phyloP scores from a whole-genome alignment of 495 filamentous ascomycete genomes.

The Chaetomium fimeti region DNA sequence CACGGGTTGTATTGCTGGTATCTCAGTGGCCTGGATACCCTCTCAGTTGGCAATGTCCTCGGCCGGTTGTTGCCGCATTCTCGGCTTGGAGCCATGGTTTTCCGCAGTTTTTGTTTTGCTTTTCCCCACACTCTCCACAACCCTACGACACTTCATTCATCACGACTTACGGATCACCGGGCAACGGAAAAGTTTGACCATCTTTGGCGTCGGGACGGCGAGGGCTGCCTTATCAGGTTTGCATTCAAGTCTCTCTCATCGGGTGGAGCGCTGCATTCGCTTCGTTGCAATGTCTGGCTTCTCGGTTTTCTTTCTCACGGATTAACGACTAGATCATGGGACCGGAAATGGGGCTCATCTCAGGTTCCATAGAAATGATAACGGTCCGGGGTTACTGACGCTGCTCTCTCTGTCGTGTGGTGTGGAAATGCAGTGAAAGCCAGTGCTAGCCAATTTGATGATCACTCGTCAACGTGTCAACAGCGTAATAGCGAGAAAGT shows the following conservation, averaged over 20 bases:
- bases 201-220: conserved; percentile 36
- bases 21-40: conserved; percentile 40
- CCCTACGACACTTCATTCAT: conserved; percentile 22
- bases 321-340: conserved; percentile 38
- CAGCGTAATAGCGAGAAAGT: neutral
- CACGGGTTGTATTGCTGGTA: conserved; percentile 35
- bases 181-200: conserved; percentile 39
- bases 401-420: neutral
- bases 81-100: conserved; percentile 17
- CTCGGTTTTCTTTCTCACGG: conserved; percentile 19
- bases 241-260: conserved; percentile 13
- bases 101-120: conserved; percentile 16
- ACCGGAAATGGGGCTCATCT: conserved; percentile 30
- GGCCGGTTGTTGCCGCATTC: conserved; percentile 24
- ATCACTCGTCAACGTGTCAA: neutral
- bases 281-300: conserved; percentile 22
- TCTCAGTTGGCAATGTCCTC: conserved; percentile 30
- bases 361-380: conserved; percentile 29
- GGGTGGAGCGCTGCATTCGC: conserved; percentile 23
- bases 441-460: neutral
- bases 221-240: conserved; percentile 23
- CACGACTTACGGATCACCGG: conserved; percentile 31
- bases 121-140: conserved; percentile 22
- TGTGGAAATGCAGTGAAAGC: neutral
- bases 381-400: conserved; percentile 24